Evolutionary conservation across 345 rosid species (phyloP), one percentile per base, ranked within the genome.

Genomic region (Dipteronia sinensis): DNA sequence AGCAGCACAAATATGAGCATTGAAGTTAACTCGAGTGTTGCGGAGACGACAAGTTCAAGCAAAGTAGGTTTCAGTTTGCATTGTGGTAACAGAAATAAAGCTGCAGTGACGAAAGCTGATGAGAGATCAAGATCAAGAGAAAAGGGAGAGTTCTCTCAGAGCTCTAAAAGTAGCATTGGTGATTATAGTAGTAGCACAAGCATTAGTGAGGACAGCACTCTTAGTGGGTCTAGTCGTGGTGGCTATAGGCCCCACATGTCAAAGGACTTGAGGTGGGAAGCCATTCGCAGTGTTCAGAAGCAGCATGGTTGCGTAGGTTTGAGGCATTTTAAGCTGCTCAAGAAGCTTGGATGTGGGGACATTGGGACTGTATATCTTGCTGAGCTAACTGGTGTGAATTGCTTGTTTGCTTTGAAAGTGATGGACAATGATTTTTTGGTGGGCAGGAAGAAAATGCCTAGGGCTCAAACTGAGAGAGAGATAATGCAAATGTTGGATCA

Each of bases 81-180:
- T 71, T 75, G 84, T 49, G 71, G 59, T 68, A 75, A 51, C 69
- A 76, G 80, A 81, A 73, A 69, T 67, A 86, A 80, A 77, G 74
- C 81, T 56, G 42, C 79, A 47, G 74, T 82, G 74, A 31, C 69
- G 20, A 90, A 82, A 82, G 76, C 79, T 69, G 92, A 88, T 69
- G 91, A 87, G 58, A 84, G 75, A 78, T 86, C 88, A 66, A 84
- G 86, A 76, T 83, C 88, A 70, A 86, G 87, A 81, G 92, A 87
- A 46, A 92, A 90, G 79, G 89, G 88, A 7, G 92, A 90, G 67
- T 85, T 90, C 81, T 92, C 96, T 61, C 96, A 88, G 72, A 92
- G 91, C 86, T 92, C 94, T 16, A 92, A 92, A 84, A 90, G 97
- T 82, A 92, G 97, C 85, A 88, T 90, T 3, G 94, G 92, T 73